A percentile compares a stretch with the other conserved stretches of the same genome.
These are phyloP conservation scores for Grifola frondosa DNA, from an alignment of 1,284 basidiomycete species.

Conservation along the genomic window DNA sequence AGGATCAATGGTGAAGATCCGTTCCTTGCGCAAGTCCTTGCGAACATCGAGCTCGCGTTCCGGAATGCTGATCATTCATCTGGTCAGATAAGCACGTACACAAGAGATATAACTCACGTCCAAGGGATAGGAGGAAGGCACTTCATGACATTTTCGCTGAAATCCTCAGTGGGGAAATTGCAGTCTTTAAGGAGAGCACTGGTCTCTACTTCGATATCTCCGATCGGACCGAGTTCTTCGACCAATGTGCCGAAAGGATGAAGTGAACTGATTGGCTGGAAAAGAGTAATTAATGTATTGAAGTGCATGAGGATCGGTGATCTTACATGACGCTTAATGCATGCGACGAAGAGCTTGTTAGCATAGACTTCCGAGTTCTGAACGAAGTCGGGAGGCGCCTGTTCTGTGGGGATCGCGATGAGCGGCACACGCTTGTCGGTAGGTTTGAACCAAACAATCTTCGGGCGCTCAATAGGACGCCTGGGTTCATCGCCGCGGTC, in stretches of 20 bases:
- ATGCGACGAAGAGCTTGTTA: constrained; percentile 93
- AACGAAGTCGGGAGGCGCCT: constrained; percentile 95
- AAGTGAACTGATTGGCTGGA: constrained; percentile 86
- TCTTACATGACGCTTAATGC: constrained; percentile 93
- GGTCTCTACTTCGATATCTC: constrained; percentile 96
- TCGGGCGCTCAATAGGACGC: constrained; percentile 85
- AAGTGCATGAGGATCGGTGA: constrained; percentile 7
- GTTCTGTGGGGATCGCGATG: constrained; percentile 99
- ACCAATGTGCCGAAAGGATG: constrained; percentile 99
- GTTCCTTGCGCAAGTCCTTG: constrained; percentile 82
- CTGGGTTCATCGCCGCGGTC: constrained; percentile 82
- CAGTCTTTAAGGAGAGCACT: constrained; percentile 97
- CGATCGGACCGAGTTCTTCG: constrained; percentile 98
- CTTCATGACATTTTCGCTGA: constrained; percentile 91
- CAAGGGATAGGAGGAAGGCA: constrained; percentile 94
- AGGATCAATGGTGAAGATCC: constrained; percentile 95
- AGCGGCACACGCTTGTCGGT: constrained; percentile 99
- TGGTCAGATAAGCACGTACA: constrained; percentile 4
- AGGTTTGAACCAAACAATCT: constrained; percentile 99
- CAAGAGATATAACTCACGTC: constrained; percentile 59
- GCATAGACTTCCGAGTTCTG: constrained; percentile 91
- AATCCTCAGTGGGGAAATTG: constrained; percentile 96
- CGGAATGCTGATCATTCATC: constrained; percentile 63
- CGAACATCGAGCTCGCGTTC: constrained; percentile 88
- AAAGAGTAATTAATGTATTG: constrained; percentile 12